Conservation (phyloP, 1,284 basidiomycete species). For the Cutaneotrichosporon spelunceum region DNA sequence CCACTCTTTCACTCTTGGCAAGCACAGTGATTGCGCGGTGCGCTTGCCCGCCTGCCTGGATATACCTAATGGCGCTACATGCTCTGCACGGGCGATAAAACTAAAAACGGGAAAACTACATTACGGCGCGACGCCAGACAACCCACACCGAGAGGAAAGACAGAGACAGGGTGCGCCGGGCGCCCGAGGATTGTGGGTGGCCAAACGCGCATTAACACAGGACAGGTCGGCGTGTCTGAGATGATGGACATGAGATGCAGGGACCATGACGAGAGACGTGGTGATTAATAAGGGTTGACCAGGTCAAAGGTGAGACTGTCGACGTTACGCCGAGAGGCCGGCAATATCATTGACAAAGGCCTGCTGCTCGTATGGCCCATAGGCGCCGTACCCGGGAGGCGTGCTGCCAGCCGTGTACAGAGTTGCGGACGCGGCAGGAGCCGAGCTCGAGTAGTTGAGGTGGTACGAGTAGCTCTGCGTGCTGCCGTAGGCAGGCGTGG, state of each 20-base stretch:
- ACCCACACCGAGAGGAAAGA: neutral
- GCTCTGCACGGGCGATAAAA: conserved; percentile 11
- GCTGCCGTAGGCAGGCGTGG: conserved; percentile 6
- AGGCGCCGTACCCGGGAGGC: conserved; percentile 13
- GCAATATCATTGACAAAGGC: conserved; percentile 19
- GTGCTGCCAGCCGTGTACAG: conserved; percentile 8
- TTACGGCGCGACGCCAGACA: conserved; percentile 9
- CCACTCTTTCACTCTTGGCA: too few relatives aligned
- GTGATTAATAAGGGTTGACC: conserved; percentile 4
- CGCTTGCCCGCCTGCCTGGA: neutral
- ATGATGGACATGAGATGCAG: neutral
- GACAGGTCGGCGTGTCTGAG: neutral
- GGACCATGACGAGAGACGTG: neutral
- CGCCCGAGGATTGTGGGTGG: conserved; percentile 3
- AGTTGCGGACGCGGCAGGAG: conserved; percentile 1
- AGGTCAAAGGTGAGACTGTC: neutral
- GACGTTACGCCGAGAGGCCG: conserved; percentile 16
- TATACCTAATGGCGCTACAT: conserved; percentile 6
- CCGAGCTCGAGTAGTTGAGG: conserved; percentile 4
- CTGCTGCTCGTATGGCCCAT: conserved; percentile 16
- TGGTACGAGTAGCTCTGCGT: conserved; percentile 9
- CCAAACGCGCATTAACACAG: conserved; percentile 5
- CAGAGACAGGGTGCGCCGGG: conserved; percentile 5
- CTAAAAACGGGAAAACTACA: conserved; percentile 10
- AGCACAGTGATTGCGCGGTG: too few relatives aligned